phyloP scores from a whole-genome alignment of 352 stramenopile species.

The Pythium dissotocum region DNA sequence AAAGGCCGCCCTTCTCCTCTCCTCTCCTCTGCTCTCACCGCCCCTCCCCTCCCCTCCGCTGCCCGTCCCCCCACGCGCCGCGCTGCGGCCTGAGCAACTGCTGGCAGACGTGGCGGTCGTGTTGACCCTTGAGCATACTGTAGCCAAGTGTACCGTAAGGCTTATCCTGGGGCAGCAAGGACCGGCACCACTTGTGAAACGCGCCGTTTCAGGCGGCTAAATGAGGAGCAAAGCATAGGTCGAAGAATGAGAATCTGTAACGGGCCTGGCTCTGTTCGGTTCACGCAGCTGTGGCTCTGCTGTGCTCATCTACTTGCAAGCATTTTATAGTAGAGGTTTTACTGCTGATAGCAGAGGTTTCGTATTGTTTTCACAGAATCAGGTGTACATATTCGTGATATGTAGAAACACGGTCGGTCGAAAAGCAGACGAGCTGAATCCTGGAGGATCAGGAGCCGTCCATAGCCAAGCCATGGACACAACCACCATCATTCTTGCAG shows the following conservation, averaged over 20 bases:
- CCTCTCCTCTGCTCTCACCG: neutral
- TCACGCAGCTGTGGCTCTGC: neutral
- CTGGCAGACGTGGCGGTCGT: neutral
- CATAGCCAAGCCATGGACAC: constrained; percentile 1
- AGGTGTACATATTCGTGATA: neutral
- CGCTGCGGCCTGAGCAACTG: constrained; percentile 1
- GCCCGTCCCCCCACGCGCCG: constrained; percentile 1
- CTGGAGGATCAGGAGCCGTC: neutral
- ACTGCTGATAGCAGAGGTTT: neutral
- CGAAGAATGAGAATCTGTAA: neutral
- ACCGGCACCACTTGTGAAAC: neutral
- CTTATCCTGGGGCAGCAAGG: neutral
- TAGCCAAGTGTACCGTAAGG: neutral
- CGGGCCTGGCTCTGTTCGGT: neutral
- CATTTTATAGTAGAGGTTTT: neutral
- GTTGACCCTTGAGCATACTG: neutral
- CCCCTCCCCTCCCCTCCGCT: neutral
- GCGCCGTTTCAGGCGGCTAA: neutral
- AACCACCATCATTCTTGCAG: neutral
- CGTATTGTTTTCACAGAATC: neutral
- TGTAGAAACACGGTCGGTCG: neutral
- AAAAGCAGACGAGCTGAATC: neutral
- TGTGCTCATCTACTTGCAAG: neutral
- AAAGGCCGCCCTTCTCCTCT: neutral
- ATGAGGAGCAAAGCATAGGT: neutral